These are phyloP conservation scores for Schizonepeta tenuifolia DNA, from an alignment of 257 asterid genomes.

Conservation along the genomic window DNA sequence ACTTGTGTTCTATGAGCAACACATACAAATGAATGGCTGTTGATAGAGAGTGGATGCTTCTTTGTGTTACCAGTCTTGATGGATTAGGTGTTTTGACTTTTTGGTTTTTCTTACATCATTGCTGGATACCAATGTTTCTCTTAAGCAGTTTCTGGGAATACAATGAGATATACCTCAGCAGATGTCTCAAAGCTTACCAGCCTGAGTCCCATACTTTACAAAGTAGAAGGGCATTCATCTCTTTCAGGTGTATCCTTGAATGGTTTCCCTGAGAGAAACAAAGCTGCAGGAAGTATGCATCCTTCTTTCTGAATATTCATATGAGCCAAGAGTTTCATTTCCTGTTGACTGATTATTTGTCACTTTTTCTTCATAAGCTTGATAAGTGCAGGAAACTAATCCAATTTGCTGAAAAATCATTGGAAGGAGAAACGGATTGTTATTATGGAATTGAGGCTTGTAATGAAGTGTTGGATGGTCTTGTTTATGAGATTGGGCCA, in stretches of 20 bases:
- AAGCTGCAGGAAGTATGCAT: conserved; percentile 57
- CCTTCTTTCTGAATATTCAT: conserved; percentile 25
- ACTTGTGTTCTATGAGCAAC: neutral
- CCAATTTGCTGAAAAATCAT: conserved; percentile 70
- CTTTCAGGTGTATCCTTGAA: conserved; percentile 45
- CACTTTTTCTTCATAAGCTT: conserved; percentile 48
- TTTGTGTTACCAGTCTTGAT: neutral
- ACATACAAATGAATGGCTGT: neutral
- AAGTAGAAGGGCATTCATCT: conserved; percentile 58
- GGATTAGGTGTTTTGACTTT: too few relatives aligned
- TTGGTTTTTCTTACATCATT: too few relatives aligned
- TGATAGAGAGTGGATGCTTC: conserved; percentile 13
- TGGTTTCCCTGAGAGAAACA: conserved; percentile 50
- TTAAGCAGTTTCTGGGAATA: conserved; percentile 63
- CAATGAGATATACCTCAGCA: conserved; percentile 61
- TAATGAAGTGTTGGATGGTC: conserved; percentile 83
- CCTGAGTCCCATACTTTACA: conserved; percentile 50
- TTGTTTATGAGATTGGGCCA: conserved; percentile 67
- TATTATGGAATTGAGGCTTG: conserved; percentile 90
- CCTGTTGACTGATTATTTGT: conserved; percentile 32
- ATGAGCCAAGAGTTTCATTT: conserved; percentile 22
- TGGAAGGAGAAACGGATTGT: conserved; percentile 61
- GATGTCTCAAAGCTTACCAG: conserved; percentile 68
- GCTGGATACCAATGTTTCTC: conserved; percentile 8
- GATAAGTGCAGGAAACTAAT: conserved; percentile 79